Evolutionary conservation across 805 yeast genomes (phyloP), one percentile per base, ranked within the genome.

Genomic region (Spathaspora girioi): DNA sequence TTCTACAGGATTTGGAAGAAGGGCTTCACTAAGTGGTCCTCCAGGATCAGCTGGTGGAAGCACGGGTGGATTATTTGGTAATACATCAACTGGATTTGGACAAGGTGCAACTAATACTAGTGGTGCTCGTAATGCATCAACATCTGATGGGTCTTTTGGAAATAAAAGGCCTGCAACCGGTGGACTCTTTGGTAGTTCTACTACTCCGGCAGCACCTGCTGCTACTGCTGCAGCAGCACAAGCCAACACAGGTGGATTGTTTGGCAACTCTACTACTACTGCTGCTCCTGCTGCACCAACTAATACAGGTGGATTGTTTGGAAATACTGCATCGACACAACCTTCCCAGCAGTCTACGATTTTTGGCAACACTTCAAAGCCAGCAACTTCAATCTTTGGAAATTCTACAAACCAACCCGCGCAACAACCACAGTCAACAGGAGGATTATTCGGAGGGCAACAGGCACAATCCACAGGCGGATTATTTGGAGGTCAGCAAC

Each of bases 381-480:
- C 50, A 29, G 38, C 58, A 8, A 60, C 60, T 14, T 58, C 62
- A 17, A 47, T 65, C 1, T 61, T 67, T 50, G 69, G 70, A 1
- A 59, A 57, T 46, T 50, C 61, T 38, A 52, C 44, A 15, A 20
- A 41, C 23, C 19, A 19, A 20, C 5, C 19, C 11, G 10, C 41
- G 12, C 8, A 12, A 18, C 32, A 32, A 38, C 12, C 15, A 15
- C 38, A 18, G 11, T 12, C 47, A 10, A 17, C 52, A 23, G 50
- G 42, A n/a, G 31, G 46, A 23, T 38, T 40, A 38, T 26, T 32
- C 19, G 27, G 42, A 14, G 9, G 14, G 3, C 45, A 31, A 38
- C 23, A 29, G 14, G 27, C n/a, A 18, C 32, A 17, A n/a, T 15
- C 47, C 19, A 43, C 35, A 43, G 50, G 50, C 14, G 46, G 46